Evolutionary conservation across 176 grass and related monocot genomes (phyloP), one percentile per base, ranked within the genome.

Genomic region (Oropetium thomaeum): DNA sequence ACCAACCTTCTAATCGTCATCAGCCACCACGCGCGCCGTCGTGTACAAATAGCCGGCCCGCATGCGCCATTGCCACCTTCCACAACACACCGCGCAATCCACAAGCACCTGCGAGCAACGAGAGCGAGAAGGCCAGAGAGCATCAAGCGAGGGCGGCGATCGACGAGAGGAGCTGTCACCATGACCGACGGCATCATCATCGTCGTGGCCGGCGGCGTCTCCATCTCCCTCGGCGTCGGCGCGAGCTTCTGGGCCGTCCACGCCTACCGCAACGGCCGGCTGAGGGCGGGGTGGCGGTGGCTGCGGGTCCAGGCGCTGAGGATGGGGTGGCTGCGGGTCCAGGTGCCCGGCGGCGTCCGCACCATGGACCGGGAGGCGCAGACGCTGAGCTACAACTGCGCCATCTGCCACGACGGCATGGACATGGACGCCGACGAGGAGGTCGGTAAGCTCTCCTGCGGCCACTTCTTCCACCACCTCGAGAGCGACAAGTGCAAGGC

Each of bases 401-500:
- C 33, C 23, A 10, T 52, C n/a, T 77, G 74, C 74, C 8, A 26
- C 28, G 3, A 19, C 7, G 12, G 44, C 13, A 0, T 77, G 44
- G 61, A 53, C 13, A 0, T 77, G 44, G 61, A 53, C 0, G n/a
- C 45, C 43, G 1, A 32, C 60, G 44, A 65, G 31, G 15, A 27
- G 61, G 75, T 77, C 44, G 44, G 75, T 45, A 40, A 10, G 61
- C 75, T 78, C 62, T 78, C 62, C 47, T 67, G 75, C 62, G 16
- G 13, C 34, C 33, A 67, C 47, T 23, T 55, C 4, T 66, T 67
- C 47, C 75, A 78, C 62, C 7, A 14, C 45, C n/a, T 9, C 47
- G 20, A 2, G 40, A 15, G 19, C 20, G 58, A 4, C 3, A 76
- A 62, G 41, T 65, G 75, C 62, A 0, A 48, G 45, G n/a, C 32